Evolutionary conservation across 2,329 filamentous ascomycete genomes (phyloP).

Genomic region (Penicillium sp.): DNA sequence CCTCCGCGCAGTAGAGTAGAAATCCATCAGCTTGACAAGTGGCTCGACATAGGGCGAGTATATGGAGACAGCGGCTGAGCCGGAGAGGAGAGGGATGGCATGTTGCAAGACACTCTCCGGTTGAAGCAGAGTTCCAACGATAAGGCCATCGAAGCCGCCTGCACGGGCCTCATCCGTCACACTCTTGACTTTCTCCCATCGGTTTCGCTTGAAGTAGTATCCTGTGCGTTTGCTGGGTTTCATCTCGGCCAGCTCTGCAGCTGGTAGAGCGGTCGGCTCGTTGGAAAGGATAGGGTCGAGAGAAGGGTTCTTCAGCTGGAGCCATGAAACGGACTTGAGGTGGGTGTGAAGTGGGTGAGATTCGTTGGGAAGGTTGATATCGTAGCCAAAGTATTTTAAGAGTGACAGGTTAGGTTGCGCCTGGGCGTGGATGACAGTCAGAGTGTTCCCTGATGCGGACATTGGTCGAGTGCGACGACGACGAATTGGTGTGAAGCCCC

Average conservation of each 20-base stretch:
- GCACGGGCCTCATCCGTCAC: conserved; percentile 73
- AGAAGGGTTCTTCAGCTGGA: conserved; percentile 79
- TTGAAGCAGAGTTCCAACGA: conserved; percentile 81
- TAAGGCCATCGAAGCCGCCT: conserved; percentile 79
- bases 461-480: conserved; percentile 30
- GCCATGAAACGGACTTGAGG: conserved; percentile 83
- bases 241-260: conserved; percentile 65
- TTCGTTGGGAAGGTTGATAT: conserved; percentile 63
- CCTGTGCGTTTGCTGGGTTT: conserved; percentile 81
- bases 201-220: conserved; percentile 84
- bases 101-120: conserved; percentile 72
- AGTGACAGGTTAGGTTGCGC: conserved; percentile 85
- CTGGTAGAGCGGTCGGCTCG: conserved; percentile 60
- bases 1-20: conserved; percentile 77
- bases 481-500: conserved; percentile 15
- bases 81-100: conserved; percentile 74
- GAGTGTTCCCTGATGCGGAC: conserved; percentile 57
- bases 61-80: conserved; percentile 80
- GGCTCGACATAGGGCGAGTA: conserved; percentile 82
- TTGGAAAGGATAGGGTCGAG: conserved; percentile 72
- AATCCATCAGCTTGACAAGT: conserved; percentile 73
- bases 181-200: conserved; percentile 71
- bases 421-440: conserved; percentile 59
- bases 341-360: conserved; percentile 78
- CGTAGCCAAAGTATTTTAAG: conserved; percentile 86